Evolutionary conservation across 2,329 filamentous ascomycete species (phyloP), one percentile per base, ranked within the genome.

Genomic region (Xylaria sp.): DNA sequence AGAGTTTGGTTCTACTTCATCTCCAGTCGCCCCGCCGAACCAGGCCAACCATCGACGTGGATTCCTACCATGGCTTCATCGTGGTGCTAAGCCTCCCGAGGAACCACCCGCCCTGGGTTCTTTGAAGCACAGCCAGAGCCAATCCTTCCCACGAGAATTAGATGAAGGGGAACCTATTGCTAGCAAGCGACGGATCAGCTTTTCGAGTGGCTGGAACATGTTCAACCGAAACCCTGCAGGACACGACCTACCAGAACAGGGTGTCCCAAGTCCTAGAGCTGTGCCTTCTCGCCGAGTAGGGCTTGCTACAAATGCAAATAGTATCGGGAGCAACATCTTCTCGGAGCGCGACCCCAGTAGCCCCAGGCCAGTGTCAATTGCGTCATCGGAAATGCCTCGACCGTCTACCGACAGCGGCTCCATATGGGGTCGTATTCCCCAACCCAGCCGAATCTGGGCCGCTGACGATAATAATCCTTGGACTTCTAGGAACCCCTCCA

Each of bases 341-440:
- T 78, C 82, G 19, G 83, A 86, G 17, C 75, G 80, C 37, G 82
- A 85, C 39, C 75, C 78, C 2, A 78, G 79, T 68, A 79, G 81
- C 68, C 87, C 89, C 1, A 78, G 89, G 17, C 88, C 89, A 11
- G 77, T 83, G 1, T 90, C 87, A 2, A 87, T 88, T 54, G 83
- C 85, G 13, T 90, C 87, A 0, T 80, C 80, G 4, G 88, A 90
- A 54, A 77, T 92, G 48, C 88, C 90, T 1, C 81, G 90, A 44
- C 91, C 90, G 5, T 92, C 90, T 1, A 89, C 88, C 1, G 91
- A 94, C 57, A 90, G 87, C 58, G 83, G 86, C 44, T 89, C 87
- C 20, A 90, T 92, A 56, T 91, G 89, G 73, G 88, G 86, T 69
- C 79, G 81, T 1, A 76, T 77, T 34, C 87, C 59, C 5, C 63